phyloP scores from a whole-genome alignment of 2,329 filamentous ascomycete genomes.

The Aspergillus sergii region DNA sequence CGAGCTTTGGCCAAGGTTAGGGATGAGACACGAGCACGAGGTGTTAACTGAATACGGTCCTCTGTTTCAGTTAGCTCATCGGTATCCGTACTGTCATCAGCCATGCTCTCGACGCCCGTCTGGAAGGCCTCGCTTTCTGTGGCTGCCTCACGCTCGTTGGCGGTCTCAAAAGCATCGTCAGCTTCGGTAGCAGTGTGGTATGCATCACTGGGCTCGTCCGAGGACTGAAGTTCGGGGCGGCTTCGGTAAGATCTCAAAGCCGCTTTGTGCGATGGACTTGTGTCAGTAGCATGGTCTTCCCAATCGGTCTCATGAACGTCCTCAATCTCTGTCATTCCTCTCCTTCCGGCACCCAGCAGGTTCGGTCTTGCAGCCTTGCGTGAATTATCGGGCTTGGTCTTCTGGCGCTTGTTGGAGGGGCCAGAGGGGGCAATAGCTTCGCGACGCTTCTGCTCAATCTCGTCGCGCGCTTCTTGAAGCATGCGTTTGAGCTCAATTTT shows the following conservation, averaged over 20 bases:
- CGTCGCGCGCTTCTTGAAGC: slow-evolving; percentile 91
- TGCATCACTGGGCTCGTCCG: slow-evolving; percentile 62
- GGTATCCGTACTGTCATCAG: slow-evolving; percentile 64
- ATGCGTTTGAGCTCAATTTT: slow-evolving; percentile 94
- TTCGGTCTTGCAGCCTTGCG: slow-evolving; percentile 77
- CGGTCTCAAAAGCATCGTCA: slow-evolving; percentile 68
- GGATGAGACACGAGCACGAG: slow-evolving; percentile 42
- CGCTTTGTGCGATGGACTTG: slow-evolving; percentile 57
- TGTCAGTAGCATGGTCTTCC: slow-evolving; percentile 75
- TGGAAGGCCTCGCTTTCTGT: slow-evolving; percentile 96
- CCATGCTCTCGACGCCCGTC: slow-evolving; percentile 77
- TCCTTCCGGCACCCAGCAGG: slow-evolving; percentile 73
- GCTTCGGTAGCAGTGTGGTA: slow-evolving; percentile 84
- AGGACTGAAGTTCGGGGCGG: slow-evolving; percentile 28
- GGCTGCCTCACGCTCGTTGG: slow-evolving; percentile 71
- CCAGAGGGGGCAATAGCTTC: slow-evolving; percentile 51
- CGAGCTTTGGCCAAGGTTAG: slow-evolving; percentile 50
- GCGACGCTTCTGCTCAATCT: slow-evolving; percentile 71
- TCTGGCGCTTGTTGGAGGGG: slow-evolving; percentile 55
- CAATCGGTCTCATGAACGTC: slow-evolving; percentile 76
- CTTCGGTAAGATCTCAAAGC: slow-evolving; percentile 32
- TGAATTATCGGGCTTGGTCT: slow-evolving; percentile 67
- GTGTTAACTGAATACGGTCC: slow-evolving; percentile 45
- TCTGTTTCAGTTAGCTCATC: slow-evolving; percentile 89
- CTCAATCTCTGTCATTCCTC: slow-evolving; percentile 75